A percentile compares a stretch with the other conserved stretches of the same genome.
phyloP scores from a whole-genome alignment of 306 rosid genomes.

The Ceratonia siliqua region DNA sequence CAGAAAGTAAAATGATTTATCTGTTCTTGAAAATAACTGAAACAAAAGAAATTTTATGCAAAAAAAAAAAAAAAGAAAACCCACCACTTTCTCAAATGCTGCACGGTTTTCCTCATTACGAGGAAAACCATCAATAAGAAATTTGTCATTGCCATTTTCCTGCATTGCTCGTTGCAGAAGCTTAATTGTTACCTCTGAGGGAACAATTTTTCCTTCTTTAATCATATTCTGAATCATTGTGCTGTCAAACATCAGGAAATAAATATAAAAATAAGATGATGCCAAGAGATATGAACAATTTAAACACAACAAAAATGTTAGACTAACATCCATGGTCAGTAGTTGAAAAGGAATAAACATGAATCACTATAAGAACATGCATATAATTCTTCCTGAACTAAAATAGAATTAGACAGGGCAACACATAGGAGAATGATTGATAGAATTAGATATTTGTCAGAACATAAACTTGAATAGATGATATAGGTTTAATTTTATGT shows the following conservation, averaged over 20 bases:
- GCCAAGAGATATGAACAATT: not conserved
- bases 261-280: constrained; percentile 7
- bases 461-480: not conserved
- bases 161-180: constrained; percentile 86
- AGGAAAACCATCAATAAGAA: constrained; percentile 98
- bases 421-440: not conserved
- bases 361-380: not conserved
- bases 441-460: not conserved
- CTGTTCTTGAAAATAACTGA: constrained; percentile 3
- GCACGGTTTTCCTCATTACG: constrained; percentile 99
- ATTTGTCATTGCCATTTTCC: constrained; percentile 77
- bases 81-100: constrained; percentile 91
- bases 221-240: constrained; percentile 96
- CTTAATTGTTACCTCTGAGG: constrained; percentile 90
- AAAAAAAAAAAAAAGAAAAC: constrained; percentile 9
- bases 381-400: not conserved
- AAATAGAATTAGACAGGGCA: not conserved
- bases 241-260: constrained; percentile 50
- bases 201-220: constrained; percentile 94
- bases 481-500: not conserved
- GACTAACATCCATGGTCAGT: constrained; percentile 1
- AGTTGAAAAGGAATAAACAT: not conserved
- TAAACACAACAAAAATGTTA: constrained; percentile 20
- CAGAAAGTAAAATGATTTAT: not conserved
- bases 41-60: not conserved